Percentiles rank a stretch among this genome's conserved stretches.
phyloP scores from a whole-genome alignment of 106 monocot genomes.

The Gastrodia elata region DNA sequence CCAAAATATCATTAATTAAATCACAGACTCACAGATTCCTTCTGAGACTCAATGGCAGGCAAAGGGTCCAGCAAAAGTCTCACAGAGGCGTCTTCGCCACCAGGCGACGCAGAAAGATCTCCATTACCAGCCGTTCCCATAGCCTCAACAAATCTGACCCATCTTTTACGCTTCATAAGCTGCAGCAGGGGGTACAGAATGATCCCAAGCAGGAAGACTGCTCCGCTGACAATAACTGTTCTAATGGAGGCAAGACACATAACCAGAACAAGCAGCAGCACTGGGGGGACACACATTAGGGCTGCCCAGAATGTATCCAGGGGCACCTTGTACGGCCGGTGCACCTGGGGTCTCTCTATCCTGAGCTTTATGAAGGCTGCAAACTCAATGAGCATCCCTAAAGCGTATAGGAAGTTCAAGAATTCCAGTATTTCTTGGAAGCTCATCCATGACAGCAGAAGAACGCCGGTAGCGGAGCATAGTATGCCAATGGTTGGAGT shows the following conservation, averaged over 20 bases:
- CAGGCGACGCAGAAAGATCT: background rate
- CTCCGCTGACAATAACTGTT: conserved; percentile 50
- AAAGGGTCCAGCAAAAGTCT: conserved; percentile 27
- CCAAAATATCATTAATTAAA: too few species aligned
- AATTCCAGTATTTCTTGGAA: conserved; percentile 86
- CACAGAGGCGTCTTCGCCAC: conserved; percentile 35
- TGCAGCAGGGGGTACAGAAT: conserved; percentile 46
- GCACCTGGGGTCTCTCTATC: conserved; percentile 57
- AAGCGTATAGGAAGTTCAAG: conserved; percentile 74
- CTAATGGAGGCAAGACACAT: conserved; percentile 73
- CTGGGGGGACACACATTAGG: conserved; percentile 49
- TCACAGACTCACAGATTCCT: conserved; percentile 3
- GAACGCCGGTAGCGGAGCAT: conserved; percentile 66
- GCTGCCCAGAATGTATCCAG: conserved; percentile 33
- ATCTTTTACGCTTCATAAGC: conserved; percentile 32
- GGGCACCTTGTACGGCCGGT: conserved; percentile 69
- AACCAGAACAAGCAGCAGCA: conserved; percentile 49
- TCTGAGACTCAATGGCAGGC: background rate
- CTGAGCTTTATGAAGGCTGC: conserved; percentile 79
- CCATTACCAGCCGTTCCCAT: conserved; percentile 6
- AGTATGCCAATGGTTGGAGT: conserved; percentile 87
- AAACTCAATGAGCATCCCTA: conserved; percentile 82
- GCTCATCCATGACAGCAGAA: conserved; percentile 83
- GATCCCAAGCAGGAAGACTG: conserved; percentile 42
- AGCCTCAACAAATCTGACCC: conserved; percentile 30